Evolutionary conservation across 768 basidiomycete genomes (phyloP), one percentile per base, ranked within the genome.

Genomic region (Rhodotorula graminis): DNA sequence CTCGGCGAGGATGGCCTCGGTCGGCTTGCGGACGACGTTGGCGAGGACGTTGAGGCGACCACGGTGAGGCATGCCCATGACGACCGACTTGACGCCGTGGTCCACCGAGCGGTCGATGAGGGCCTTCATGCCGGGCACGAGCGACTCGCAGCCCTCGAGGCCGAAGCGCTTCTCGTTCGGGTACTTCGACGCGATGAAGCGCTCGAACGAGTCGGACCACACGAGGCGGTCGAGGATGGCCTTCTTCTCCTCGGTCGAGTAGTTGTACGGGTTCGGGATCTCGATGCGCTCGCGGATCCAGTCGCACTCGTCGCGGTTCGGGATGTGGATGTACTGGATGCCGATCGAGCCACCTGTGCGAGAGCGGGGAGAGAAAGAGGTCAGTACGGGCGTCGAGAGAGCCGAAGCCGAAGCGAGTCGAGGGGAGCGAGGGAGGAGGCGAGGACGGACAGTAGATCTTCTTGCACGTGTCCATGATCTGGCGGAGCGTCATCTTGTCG

Each of bases 121-220:
- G 2, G 95, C 96, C 84, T 99, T 99, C 96, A 99, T 99, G 65
- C 96, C 96, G 42, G 96, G 96, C 78, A 98, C 90, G 77, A 99
- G 88, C 42, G 92, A 87, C 83, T 99, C 96, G 82, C 93, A 96
- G 67, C 96, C 96, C 82, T 99, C 96, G 56, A 99, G 87, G 82
- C 96, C 96, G 82, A 99, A 99, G 60, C 96, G 90, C 83, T 99
- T 99, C 85, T 99, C 96, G 83, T 97, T 99, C 77, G 96, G 96
- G 83, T 92, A 96, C 82, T 98, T 99, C 85, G 88, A 91, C 31
- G 93, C 90, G 74, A 99, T 93, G 86, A 97, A 99, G 79, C 93
- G 93, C 82, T 99, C 96, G 79, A 98, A 98, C 9, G 91, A 90
- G 79, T 98, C 96, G n/a, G 95, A 98, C 96, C 96, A 99, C 81